Percentiles rank a stretch among this genome's conserved stretches.
Conservation (phyloP, 805 yeast genomes). For the Huiozyma naganishii region DNA sequence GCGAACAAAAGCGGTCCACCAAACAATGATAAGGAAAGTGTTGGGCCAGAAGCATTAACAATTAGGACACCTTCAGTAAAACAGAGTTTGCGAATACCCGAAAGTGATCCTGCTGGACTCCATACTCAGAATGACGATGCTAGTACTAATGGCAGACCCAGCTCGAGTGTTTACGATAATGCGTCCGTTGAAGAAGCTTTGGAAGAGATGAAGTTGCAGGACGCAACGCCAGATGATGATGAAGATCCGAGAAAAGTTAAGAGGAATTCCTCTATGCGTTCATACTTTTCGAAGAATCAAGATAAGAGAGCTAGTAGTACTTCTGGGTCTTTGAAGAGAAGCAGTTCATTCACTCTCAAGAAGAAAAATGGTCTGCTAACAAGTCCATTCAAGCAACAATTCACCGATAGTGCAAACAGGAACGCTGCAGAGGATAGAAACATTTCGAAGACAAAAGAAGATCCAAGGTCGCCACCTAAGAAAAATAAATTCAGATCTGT, state of each 20-base stretch:
- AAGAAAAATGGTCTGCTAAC: constrained; percentile 13
- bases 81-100: background rate
- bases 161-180: constrained; percentile 32
- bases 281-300: constrained; percentile 30
- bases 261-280: constrained; percentile 50
- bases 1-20: background rate
- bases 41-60: background rate
- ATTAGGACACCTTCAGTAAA: background rate
- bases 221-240: background rate
- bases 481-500: constrained; percentile 36
- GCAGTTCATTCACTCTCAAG: constrained; percentile 5
- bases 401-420: constrained; percentile 13
- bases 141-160: constrained; percentile 25
- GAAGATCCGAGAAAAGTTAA: constrained; percentile 14
- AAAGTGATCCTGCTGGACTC: background rate
- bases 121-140: constrained; percentile 2
- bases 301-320: constrained; percentile 7
- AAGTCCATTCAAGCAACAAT: constrained; percentile 18
- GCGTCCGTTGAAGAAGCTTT: constrained; percentile 1
- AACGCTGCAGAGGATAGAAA: constrained; percentile 11
- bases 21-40: background rate
- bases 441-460: constrained; percentile 1
- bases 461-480: constrained; percentile 5
- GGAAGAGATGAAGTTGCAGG: background rate
- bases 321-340: constrained; percentile 1